A percentile compares a stretch with the other conserved stretches of the same genome.
phyloP scores from a whole-genome alignment of 169 alveolate species.

The Cryptosporidium meleagridis region DNA sequence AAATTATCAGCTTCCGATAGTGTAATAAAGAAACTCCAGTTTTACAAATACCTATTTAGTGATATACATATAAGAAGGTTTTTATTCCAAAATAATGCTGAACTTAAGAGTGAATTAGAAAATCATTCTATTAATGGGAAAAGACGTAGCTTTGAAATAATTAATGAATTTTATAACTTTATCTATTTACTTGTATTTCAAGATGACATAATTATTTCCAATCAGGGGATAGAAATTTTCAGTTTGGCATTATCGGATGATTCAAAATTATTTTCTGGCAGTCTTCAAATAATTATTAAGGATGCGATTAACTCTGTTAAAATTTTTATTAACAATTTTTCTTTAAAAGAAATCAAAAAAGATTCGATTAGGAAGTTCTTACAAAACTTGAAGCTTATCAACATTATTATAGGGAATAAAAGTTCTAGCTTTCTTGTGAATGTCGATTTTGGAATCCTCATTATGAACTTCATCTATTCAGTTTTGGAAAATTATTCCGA shows the following conservation, averaged over 20 bases:
- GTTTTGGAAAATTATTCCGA: not conserved
- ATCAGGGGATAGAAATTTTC: conserved; percentile 30
- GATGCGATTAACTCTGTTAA: not conserved
- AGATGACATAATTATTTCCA: not conserved
- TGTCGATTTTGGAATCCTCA: not conserved
- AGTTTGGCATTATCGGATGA: not conserved
- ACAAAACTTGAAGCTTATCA: not conserved
- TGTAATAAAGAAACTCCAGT: not conserved
- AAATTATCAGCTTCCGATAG: not conserved
- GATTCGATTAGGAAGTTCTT: not conserved
- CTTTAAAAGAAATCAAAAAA: not conserved
- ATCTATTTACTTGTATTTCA: not conserved
- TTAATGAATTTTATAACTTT: not conserved
- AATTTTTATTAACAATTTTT: not conserved
- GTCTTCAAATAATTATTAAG: not conserved
- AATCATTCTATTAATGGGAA: not conserved
- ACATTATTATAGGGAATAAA: not conserved
- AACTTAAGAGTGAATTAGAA: not conserved
- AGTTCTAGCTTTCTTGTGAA: not conserved
- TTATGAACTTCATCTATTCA: not conserved
- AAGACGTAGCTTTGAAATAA: not conserved
- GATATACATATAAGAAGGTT: not conserved
- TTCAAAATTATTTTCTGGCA: not conserved
- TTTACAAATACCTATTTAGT: conserved; percentile 22
- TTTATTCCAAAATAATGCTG: not conserved